phyloP scores from a whole-genome alignment of 768 basidiomycete genomes.

The Flagelloscypha sp. region DNA sequence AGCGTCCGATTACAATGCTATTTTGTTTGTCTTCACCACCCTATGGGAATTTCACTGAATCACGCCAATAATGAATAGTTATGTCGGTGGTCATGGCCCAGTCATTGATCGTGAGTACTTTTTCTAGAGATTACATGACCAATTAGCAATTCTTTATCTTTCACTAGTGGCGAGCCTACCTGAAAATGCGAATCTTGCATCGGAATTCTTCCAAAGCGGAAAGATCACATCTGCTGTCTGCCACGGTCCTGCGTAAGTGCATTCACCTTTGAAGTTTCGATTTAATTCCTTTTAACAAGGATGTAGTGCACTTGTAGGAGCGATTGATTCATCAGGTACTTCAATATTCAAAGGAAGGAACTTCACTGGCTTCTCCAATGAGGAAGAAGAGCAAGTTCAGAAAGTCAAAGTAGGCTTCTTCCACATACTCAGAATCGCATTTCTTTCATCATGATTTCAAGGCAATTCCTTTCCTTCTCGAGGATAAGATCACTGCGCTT shows the following conservation, averaged over 20 bases:
- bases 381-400: constrained; percentile 47
- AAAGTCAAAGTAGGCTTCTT: constrained; percentile 32
- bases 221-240: constrained; percentile 70
- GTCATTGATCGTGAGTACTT: constrained; percentile 60
- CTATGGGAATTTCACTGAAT: too few species aligned
- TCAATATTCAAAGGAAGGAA: constrained; percentile 55
- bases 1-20: constrained; percentile 54
- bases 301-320: constrained; percentile 47
- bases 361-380: constrained; percentile 65
- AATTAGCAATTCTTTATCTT: too few species aligned
- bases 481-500: constrained; percentile 30
- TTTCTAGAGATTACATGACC: too few species aligned
- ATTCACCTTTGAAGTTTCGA: not conserved
- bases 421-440: not conserved
- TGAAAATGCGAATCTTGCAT: too few species aligned
- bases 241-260: constrained; percentile 65
- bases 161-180: too few species aligned
- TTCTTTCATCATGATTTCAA: too few species aligned
- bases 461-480: constrained; percentile 30
- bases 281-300: not conserved
- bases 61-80: too few species aligned
- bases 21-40: too few species aligned
- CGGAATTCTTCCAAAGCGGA: constrained; percentile 63
- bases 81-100: constrained; percentile 75
- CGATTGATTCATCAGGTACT: constrained; percentile 44